These are phyloP conservation scores for Physcomitrium patens DNA, from an alignment of 225 moss, liverwort and hornwort genomes.

Conservation along the genomic window DNA sequence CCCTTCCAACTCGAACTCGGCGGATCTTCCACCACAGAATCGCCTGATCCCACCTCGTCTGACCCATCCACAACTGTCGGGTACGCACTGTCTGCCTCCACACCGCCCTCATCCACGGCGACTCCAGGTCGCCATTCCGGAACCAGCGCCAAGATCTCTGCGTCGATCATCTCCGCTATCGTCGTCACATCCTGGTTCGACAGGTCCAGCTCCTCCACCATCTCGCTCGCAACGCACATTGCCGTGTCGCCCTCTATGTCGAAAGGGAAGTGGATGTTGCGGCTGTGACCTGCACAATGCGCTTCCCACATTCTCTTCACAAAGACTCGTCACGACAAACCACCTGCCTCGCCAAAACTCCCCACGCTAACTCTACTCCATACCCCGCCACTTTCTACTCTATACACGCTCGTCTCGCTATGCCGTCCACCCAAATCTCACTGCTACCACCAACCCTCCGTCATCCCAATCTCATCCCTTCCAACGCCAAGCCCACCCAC, in stretches of 20 bases:
- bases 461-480: too few species aligned
- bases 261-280: constrained; percentile 80
- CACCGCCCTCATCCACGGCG: constrained; percentile 25
- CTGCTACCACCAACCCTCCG: too few species aligned
- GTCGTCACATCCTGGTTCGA: constrained; percentile 72
- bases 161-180: constrained; percentile 75
- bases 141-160: constrained; percentile 65
- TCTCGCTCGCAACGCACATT: constrained; percentile 77
- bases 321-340: too few species aligned
- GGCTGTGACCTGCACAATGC: constrained; percentile 49
- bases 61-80: background rate
- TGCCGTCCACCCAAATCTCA: too few species aligned
- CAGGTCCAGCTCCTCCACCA: constrained; percentile 78
- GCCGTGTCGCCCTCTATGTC: constrained; percentile 66
- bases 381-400: too few species aligned
- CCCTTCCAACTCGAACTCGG: too few species aligned
- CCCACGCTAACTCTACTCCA: too few species aligned
- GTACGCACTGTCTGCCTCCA: background rate
- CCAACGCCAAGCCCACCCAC: background rate
- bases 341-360: too few species aligned
- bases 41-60: too few species aligned
- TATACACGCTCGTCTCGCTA: background rate
- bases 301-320: too few species aligned
- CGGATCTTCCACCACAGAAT: background rate
- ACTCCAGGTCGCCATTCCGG: constrained; percentile 58